Evolutionary conservation across 1,284 basidiomycete genomes (phyloP).

Genomic region (Ceratobasidium sp.): DNA sequence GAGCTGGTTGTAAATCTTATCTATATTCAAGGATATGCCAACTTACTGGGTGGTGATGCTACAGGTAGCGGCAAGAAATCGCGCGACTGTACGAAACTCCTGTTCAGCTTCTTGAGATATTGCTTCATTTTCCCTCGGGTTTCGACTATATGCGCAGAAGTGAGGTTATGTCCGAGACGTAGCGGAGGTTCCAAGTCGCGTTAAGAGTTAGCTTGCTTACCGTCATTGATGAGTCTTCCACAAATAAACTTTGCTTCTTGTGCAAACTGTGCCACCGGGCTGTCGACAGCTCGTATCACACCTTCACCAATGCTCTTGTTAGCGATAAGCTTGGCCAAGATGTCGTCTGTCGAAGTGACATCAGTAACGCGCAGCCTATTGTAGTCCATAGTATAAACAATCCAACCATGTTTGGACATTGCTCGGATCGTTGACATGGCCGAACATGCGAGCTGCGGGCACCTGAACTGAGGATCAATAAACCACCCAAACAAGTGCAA

Average conservation of each 20-base stretch:
- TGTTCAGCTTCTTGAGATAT: not conserved
- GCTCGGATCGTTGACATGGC: not conserved
- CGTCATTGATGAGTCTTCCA: not conserved
- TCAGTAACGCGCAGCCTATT: not conserved
- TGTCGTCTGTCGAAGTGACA: not conserved
- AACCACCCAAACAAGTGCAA: not conserved
- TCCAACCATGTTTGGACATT: not conserved
- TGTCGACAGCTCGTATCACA: not conserved
- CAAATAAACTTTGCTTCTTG: not conserved
- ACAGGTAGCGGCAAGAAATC: not conserved
- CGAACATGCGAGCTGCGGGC: not conserved
- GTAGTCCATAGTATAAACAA: not conserved
- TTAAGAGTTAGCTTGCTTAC: not conserved
- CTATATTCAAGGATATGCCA: not conserved
- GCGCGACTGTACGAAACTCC: not conserved
- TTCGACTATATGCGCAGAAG: not conserved
- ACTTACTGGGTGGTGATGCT: not conserved
- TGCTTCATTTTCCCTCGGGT: not conserved
- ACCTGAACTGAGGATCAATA: not conserved
- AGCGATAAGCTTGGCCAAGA: not conserved
- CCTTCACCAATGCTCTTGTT: constrained; percentile 2
- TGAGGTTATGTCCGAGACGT: too few species aligned
- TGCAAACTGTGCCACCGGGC: not conserved
- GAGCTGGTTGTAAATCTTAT: not conserved
- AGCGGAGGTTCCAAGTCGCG: too few species aligned